Base-by-base conservation (phyloP, 495 filamentous ascomycete genomes). In the Lophiotrema nucula region DNA sequence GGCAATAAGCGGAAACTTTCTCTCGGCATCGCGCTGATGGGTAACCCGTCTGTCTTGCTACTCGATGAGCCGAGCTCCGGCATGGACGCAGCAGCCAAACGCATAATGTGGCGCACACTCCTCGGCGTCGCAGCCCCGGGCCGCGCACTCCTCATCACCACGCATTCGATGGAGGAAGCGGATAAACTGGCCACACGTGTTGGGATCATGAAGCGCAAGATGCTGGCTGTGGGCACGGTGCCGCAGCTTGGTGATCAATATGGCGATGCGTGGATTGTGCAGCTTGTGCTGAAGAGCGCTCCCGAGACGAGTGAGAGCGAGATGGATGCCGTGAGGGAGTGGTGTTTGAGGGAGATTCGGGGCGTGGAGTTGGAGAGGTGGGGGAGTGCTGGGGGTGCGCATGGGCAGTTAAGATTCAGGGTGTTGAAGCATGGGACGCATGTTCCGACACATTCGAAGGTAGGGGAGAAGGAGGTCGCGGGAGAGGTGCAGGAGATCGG, bases 91-190 rank as follows among this genome's bases (percentile, higher is more conserved):
- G 54, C 58, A 0, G 61, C 60, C 5, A 69, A 69, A 51, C 52
- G 67, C 13, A 49, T 58, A 19, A 69, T 69, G 65, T 69, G 67
- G 67, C 56, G 60, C 4, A 66, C 61, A 15, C 50, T 69, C 0
- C 48, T 54, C n/a, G 51, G 51, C 12, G 57, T 69, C 5, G 56
- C 49, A 1, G 49, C 54, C 0, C 62, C 56, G 1, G 66, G 66
- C 0, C 42, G 66, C n/a, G 38, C 44, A 2, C 24, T 69, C 11
- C 54, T 75, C 2, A 62, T 75, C 35, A 75, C n/a, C 12, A 91
- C 88, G 15, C 88, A 91, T 64, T 78, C 72, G 35, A 90, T 90
- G 87, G 88, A 91, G 66, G 88, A 91, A 67, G 88, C 88, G 6
- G 85, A 88, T 59, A 86, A 86, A 8, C 73, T 91, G 12, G 87